A percentile compares a stretch with the other conserved stretches of the same genome.
These are phyloP conservation scores for Metschnikowia continentalis DNA, from an alignment of 805 yeast genomes.

Conservation along the genomic window DNA sequence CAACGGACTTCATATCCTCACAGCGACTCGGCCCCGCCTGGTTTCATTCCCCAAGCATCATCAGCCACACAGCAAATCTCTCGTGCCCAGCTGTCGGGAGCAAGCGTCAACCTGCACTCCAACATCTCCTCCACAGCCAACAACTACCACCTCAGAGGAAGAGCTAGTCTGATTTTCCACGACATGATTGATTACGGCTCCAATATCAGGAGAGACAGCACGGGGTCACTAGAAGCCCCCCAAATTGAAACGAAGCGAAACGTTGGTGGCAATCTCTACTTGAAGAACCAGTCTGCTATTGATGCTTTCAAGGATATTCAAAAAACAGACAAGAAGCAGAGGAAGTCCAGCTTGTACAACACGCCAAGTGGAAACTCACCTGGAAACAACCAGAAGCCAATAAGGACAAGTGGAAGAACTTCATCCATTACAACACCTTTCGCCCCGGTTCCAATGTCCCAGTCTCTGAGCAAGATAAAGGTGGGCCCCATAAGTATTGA, in stretches of 20 bases:
- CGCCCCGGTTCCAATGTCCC: slow-evolving; percentile 1
- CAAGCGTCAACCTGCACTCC: not conserved
- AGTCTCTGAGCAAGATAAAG: slow-evolving; percentile 19
- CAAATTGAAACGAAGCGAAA: slow-evolving; percentile 43
- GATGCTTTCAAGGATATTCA: slow-evolving; percentile 43
- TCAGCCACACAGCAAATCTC: not conserved
- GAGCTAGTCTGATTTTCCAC: slow-evolving; percentile 17
- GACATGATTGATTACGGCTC: slow-evolving; percentile 32
- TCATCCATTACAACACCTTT: not conserved
- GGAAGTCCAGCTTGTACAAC: slow-evolving; percentile 22
- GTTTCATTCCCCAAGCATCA: not conserved
- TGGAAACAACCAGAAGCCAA: slow-evolving; percentile 5
- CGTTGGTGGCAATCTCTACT: slow-evolving; percentile 43
- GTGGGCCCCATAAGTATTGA: slow-evolving; percentile 34
- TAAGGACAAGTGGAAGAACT: slow-evolving; percentile 2
- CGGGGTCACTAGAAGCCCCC: slow-evolving; percentile 33
- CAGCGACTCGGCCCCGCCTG: not conserved
- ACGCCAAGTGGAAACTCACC: slow-evolving; percentile 10
- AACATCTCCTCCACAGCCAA: not conserved
- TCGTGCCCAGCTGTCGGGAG: not conserved
- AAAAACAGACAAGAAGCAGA: slow-evolving; percentile 36
- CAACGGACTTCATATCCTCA: not conserved
- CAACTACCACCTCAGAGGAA: slow-evolving; percentile 1
- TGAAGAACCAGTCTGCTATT: slow-evolving; percentile 38
- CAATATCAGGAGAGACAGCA: slow-evolving; percentile 20